Base-by-base conservation (phyloP, 2,329 filamentous ascomycete genomes). In the Scytalidium sp. region DNA sequence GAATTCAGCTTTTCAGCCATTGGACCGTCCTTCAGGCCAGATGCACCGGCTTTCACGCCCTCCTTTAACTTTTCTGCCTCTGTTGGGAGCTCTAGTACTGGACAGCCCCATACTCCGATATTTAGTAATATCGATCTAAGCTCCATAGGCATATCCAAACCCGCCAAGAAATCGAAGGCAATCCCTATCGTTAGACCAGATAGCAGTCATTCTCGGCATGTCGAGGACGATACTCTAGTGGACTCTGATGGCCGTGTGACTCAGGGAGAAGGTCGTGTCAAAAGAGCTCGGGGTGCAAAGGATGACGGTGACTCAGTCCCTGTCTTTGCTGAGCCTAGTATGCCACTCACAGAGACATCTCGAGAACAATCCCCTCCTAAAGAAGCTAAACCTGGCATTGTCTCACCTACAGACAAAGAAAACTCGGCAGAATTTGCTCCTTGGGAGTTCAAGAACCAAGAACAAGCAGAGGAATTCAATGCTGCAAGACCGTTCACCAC, bases 1-100 rank as follows among this genome's bases (percentile, higher is more conserved):
- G 75, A 81, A 27, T 89, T 89, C 68, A 88, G 75, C 63, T 88
- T 92, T 63, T 86, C 84, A 4, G 71, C 81, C 1, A 78, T 80
- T 27, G 81, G 79, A 0, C 82, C 82, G 46, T 84, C 81, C 27
- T 90, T 93, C 70, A 84, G 88, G 52, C 85, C 88, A 3, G 85
- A 87, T 64, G 90, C 88, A 3, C 88, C 88, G 11, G 74, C 81
- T 0, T 95, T 95, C 65, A 90, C 84, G 19, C 89, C 89, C 2
- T 43, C 49, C 6, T 71, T 75, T 50, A 56, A 50, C 7, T 61
- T 78, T 54, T 68, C 74, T 43, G 69, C 74, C 43, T 75, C 78
- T 2, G 64, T 80, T 45, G 70, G 71, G 3, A 80, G 75, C 50
- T 69, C 69, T 9, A 62, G 67, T 46, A 75, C 78, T 40, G 72